Conservation (phyloP, 345 rosid species). For the Clausena lansium region DNA sequence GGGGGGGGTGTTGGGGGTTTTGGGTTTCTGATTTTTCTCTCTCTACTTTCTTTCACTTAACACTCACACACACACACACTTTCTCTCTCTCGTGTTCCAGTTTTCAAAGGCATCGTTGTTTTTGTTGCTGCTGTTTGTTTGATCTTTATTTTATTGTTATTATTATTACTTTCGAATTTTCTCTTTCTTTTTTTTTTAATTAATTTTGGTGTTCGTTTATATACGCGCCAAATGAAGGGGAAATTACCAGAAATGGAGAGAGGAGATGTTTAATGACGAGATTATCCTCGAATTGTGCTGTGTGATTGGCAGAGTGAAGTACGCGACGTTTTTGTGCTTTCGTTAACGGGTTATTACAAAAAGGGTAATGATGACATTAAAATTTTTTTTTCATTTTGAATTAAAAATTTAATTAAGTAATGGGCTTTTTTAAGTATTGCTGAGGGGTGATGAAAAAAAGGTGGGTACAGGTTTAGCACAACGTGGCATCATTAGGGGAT, state of each 20-base stretch:
- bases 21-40: constrained; percentile 7
- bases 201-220: constrained; percentile 43
- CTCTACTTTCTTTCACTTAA: constrained; percentile 11
- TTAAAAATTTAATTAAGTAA: neutral
- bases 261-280: constrained; percentile 1
- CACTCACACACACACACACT: constrained; percentile 9
- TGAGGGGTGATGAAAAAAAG: neutral
- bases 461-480: neutral
- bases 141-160: constrained; percentile 32
- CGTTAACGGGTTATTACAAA: neutral
- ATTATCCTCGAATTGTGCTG: neutral
- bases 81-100: constrained; percentile 12
- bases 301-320: too few species aligned
- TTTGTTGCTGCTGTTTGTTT: constrained; percentile 18
- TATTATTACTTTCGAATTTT: neutral
- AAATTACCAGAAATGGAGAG: constrained; percentile 16
- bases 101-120: constrained; percentile 36
- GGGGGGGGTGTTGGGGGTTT: too few species aligned
- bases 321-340: constrained; percentile 10
- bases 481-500: constrained; percentile 25
- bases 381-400: neutral
- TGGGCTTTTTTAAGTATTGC: neutral
- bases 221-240: constrained; percentile 62
- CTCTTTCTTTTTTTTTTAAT: constrained; percentile 11
- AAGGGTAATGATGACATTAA: neutral